These are phyloP conservation scores for Eremothecium cymbalariae DNA, from an alignment of 1,139 yeast genomes.

Conservation along the genomic window DNA sequence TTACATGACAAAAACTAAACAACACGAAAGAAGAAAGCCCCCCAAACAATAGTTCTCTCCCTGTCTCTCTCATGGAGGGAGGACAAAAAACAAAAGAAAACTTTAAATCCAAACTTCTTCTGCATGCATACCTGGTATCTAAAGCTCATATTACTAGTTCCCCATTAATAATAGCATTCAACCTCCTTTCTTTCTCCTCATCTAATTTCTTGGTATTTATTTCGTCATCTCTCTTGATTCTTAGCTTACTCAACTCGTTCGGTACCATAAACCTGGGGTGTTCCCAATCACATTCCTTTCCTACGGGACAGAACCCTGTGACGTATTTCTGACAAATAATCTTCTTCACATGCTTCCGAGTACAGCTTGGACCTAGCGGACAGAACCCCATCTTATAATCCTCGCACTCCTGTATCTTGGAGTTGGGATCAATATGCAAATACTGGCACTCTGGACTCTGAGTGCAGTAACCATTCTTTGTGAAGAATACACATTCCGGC, in stretches of 20 bases:
- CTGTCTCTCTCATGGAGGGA: no score
- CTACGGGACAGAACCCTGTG: conserved; percentile 83
- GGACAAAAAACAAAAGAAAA: no score
- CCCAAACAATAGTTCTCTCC: no score
- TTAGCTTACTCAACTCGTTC: conserved; percentile 20
- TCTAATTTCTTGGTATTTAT: conserved; percentile 31
- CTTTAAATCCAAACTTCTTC: background rate
- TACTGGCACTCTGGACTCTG: conserved; percentile 93
- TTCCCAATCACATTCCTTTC: conserved; percentile 26
- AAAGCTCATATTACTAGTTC: conserved; percentile 14
- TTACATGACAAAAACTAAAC: no score
- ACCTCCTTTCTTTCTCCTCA: conserved; percentile 30
- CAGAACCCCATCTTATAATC: conserved; percentile 86
- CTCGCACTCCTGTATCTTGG: conserved; percentile 78
- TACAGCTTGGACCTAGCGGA: conserved; percentile 83
- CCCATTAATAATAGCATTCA: conserved; percentile 32
- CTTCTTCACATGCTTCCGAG: conserved; percentile 71
- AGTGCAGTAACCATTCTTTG: conserved; percentile 86
- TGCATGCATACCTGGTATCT: no score
- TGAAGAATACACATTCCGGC: conserved; percentile 92
- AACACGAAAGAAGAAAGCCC: no score
- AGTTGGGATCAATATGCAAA: conserved; percentile 82
- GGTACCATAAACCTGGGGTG: conserved; percentile 25
- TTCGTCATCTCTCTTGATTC: conserved; percentile 29
- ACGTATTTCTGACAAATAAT: conserved; percentile 74